Evolutionary conservation across 1,284 basidiomycete genomes (phyloP).

Genomic region (Peniophora sp.): DNA sequence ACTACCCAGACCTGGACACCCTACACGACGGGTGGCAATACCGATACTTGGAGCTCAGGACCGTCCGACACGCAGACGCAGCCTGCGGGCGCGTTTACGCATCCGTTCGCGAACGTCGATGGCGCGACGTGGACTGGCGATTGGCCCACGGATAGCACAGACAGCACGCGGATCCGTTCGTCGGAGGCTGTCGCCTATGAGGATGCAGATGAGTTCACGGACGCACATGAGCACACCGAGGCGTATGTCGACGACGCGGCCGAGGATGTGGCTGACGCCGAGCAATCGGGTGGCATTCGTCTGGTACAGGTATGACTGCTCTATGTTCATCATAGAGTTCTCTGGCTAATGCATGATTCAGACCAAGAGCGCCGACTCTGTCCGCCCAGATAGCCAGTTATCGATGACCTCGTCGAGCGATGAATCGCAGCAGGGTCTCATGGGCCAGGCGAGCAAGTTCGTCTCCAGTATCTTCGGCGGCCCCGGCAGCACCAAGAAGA

Average conservation of each 20-base stretch:
- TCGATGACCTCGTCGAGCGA: conserved; percentile 41
- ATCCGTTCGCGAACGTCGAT: too few species aligned
- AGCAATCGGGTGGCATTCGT: background rate
- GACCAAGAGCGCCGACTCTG: conserved; percentile 8
- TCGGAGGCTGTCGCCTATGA: background rate
- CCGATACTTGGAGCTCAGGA: conserved; percentile 62
- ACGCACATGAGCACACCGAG: conserved; percentile 1
- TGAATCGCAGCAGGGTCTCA: conserved; percentile 57
- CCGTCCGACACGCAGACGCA: conserved; percentile 28
- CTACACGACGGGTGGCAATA: conserved; percentile 32
- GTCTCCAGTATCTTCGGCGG: conserved; percentile 52
- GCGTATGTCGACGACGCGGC: conserved; percentile 14
- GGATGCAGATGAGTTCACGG: conserved; percentile 8
- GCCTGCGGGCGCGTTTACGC: conserved; percentile 10
- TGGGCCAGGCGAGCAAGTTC: conserved; percentile 60
- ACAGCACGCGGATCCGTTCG: background rate
- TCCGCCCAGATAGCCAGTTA: conserved; percentile 39
- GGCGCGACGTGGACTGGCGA: too few species aligned
- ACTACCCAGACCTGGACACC: conserved; percentile 51
- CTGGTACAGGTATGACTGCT: conserved; percentile 32
- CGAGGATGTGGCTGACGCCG: conserved; percentile 15
- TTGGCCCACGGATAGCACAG: conserved; percentile 4
- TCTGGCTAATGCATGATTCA: background rate
- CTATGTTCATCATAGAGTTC: background rate
- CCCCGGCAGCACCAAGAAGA: conserved; percentile 53